Conservation (phyloP, 371 early-diverging fungal genomes). For the Mortierella sp. region DNA sequence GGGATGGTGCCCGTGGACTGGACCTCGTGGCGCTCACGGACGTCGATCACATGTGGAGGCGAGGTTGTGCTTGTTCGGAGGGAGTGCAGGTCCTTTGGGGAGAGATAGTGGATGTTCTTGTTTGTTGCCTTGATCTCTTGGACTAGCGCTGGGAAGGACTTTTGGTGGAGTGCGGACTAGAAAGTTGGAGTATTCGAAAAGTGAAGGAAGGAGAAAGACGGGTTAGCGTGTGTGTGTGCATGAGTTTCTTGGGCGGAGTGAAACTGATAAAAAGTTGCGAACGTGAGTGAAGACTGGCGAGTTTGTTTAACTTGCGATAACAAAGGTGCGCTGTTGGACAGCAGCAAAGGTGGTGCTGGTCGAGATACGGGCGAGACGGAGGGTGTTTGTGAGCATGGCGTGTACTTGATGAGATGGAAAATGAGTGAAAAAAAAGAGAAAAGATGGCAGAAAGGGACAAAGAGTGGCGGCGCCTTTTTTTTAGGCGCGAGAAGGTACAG, state of each 20-base stretch:
- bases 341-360: background rate
- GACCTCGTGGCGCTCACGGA: slow-evolving; percentile 58
- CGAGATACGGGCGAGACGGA: slow-evolving; percentile 13
- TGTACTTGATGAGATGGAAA: background rate
- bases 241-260: background rate
- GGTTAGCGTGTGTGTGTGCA: background rate
- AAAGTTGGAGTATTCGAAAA: background rate
- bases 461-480: no score
- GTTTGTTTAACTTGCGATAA: slow-evolving; percentile 20
- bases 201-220: background rate
- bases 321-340: slow-evolving; percentile 24
- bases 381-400: slow-evolving; percentile 1
- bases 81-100: slow-evolving; percentile 54
- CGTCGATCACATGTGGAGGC: slow-evolving; percentile 56
- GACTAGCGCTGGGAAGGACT: slow-evolving; percentile 50
- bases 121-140: slow-evolving; percentile 51
- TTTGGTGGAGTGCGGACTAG: slow-evolving; percentile 33
- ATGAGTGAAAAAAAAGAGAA: background rate
- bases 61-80: slow-evolving; percentile 4
- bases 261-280: background rate
- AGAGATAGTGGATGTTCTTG: slow-evolving; percentile 53
- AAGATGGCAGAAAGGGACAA: background rate
- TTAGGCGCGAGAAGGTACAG: background rate
- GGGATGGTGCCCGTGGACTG: slow-evolving; percentile 59
- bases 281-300: background rate